Percentiles rank a stretch among this genome's conserved stretches.
Conservation (phyloP, 2,329 filamentous ascomycete species). For the Monosporascus sp. region DNA sequence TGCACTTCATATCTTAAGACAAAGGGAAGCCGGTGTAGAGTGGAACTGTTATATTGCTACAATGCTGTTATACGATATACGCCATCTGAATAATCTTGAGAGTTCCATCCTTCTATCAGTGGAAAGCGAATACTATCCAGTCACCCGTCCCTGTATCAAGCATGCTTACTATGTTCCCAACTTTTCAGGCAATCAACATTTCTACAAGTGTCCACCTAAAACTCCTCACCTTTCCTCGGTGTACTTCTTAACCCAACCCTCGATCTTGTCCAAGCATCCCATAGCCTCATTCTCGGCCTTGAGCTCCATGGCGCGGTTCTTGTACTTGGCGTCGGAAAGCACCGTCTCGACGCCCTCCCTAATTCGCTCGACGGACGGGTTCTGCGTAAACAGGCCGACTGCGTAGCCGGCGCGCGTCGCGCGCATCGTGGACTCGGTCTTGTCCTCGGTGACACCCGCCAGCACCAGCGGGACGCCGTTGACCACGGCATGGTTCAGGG, state of each 20-base stretch:
- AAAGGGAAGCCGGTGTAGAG: too few relatives aligned
- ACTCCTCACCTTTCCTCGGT: constrained; percentile 3
- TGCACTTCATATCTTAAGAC: too few relatives aligned
- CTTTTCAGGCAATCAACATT: too few relatives aligned
- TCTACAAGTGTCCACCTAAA: too few relatives aligned
- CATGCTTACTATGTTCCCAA: too few relatives aligned
- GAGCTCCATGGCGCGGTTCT: constrained; percentile 17
- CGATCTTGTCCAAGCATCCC: constrained; percentile 14
- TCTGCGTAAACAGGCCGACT: constrained; percentile 35
- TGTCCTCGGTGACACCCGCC: constrained; percentile 12
- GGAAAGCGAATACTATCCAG: too few relatives aligned
- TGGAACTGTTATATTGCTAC: too few relatives aligned
- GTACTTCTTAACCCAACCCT: constrained; percentile 22
- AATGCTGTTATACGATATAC: too few relatives aligned
- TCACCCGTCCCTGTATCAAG: too few relatives aligned
- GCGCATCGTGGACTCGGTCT: constrained; percentile 32
- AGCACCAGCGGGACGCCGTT: constrained; percentile 13
- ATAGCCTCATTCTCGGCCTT: constrained; percentile 26
- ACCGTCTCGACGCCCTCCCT: constrained; percentile 5
- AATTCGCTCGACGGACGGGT: constrained; percentile 14
- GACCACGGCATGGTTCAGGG: constrained; percentile 30
- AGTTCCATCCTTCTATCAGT: too few relatives aligned
- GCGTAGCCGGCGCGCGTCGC: constrained; percentile 39
- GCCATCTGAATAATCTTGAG: too few relatives aligned
- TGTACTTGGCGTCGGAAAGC: constrained; percentile 4